Base-by-base conservation (phyloP, 768 basidiomycete genomes). In the Ephemerocybe angulata region DNA sequence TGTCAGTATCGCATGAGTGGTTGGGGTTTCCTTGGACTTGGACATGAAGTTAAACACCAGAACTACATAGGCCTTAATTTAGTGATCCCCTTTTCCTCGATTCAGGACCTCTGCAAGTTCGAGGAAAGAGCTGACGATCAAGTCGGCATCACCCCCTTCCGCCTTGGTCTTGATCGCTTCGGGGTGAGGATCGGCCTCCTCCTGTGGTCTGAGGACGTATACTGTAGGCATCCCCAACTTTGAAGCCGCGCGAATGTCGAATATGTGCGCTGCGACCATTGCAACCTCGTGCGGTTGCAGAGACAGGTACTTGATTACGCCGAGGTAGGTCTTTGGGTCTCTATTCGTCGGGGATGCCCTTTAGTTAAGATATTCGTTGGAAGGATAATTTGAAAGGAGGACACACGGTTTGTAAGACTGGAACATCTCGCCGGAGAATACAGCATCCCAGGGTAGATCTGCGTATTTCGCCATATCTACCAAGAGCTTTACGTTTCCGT, bases 401-500 rank as follows among this genome's bases (percentile, higher is more conserved):
- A 29, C 33, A 68, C 82, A 87, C 86, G 86, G 84, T 62, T 88
- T 88, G 72, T 79, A 87, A 0, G 79, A 77, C 8, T 73, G 71
- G 47, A 87, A 83, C 17, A 87, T 67, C 53, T 85, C 83, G 1
- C 78, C 70, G 1, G 85, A 85, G 53, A 88, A 76, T 21, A 88
- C 67, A 1, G 74, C 72, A 54, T 87, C 85, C 85, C 83, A 87
- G 0, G 85, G 85, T 3, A 87, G 68, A 17, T 76, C 70, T 2
- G 83, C 80, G 53, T 79, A 67, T 66, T 83, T 87, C 1, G 86
- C 84, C 82, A 87, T 77, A 61, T 87, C 84, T 0, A 83, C 66
- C 2, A 87, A 72, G 4, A 86, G 68, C 17, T 80, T 71, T 37
- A 85, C 72, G 60, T 82, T 88, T 8, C 85, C 86, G 56, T 88